Percentiles rank a stretch among this genome's conserved stretches.
Conservation (phyloP, 805 yeast species). For the Wickerhamomyces ciferrii region DNA sequence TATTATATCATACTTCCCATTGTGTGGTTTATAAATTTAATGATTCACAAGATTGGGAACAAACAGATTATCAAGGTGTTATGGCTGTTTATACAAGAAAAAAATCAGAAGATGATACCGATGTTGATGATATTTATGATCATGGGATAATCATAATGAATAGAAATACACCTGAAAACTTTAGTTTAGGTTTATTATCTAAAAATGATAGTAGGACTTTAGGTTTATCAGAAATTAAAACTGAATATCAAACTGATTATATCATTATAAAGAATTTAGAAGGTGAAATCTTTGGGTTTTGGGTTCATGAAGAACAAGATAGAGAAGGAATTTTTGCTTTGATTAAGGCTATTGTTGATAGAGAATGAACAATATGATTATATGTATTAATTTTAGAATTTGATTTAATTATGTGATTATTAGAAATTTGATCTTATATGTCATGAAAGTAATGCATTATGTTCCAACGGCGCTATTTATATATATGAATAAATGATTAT, state of each 20-base stretch:
- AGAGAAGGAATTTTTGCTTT: constrained; percentile 52
- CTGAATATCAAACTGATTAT: constrained; percentile 64
- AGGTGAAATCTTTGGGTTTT: constrained; percentile 71
- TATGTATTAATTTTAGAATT: neutral
- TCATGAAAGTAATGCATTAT: no score
- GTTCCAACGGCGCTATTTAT: no score
- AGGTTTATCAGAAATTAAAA: constrained; percentile 46
- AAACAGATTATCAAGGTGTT: constrained; percentile 66
- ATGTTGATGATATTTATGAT: constrained; percentile 36
- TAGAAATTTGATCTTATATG: no score
- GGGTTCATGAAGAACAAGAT: constrained; percentile 71
- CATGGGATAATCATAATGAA: constrained; percentile 71
- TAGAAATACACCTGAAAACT: constrained; percentile 63
- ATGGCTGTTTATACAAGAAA: constrained; percentile 55
- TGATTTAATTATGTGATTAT: neutral
- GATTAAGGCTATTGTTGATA: constrained; percentile 21
- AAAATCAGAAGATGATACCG: constrained; percentile 19
- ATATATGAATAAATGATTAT: neutral
- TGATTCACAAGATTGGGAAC: constrained; percentile 59
- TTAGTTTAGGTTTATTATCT: constrained; percentile 64
- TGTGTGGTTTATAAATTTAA: constrained; percentile 65
- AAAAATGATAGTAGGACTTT: constrained; percentile 37
- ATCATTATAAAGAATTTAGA: constrained; percentile 62
- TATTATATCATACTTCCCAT: constrained; percentile 65
- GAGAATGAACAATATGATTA: neutral